Percentiles rank a stretch among this genome's conserved stretches.
phyloP scores from a whole-genome alignment of 768 basidiomycete species.

The Agaricus sinodeliciosus region DNA sequence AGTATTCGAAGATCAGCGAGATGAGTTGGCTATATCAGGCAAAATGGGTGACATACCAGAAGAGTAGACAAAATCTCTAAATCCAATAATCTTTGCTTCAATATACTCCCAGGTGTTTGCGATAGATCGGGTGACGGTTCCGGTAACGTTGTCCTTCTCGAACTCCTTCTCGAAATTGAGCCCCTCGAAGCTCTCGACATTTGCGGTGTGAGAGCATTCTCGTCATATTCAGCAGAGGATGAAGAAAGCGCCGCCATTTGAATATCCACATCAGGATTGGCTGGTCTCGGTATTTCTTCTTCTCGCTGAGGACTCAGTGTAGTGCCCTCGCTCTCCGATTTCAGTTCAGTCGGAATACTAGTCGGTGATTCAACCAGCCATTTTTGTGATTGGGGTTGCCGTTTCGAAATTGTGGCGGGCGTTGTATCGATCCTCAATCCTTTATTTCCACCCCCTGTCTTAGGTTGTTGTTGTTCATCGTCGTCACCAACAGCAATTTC shows the following conservation, averaged over 20 bases:
- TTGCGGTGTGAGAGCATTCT: slow-evolving; percentile 7
- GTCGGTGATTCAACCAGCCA: background rate
- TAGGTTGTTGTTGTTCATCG: slow-evolving; percentile 16
- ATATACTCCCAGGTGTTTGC: slow-evolving; percentile 63
- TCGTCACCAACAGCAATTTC: slow-evolving; percentile 77
- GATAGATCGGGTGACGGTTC: slow-evolving; percentile 27
- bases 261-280: background rate
- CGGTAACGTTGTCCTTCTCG: slow-evolving; percentile 36
- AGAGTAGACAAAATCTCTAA: slow-evolving; percentile 67
- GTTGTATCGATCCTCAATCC: slow-evolving; percentile 1
- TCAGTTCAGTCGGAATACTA: background rate
- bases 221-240: background rate
- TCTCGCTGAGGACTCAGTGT: background rate
- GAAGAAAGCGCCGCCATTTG: background rate
- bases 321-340: background rate
- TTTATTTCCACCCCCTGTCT: background rate
- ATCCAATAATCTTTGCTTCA: slow-evolving; percentile 77
- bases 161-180: slow-evolving; percentile 43
- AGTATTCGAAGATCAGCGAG: no score
- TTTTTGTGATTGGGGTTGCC: no score
- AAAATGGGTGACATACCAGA: slow-evolving; percentile 48
- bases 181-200: background rate
- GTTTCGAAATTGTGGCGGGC: background rate
- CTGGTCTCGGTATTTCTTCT: background rate
- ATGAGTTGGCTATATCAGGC: background rate